These are phyloP conservation scores for Xylaria sp. DNA, from an alignment of 2,329 filamentous ascomycete genomes.

Conservation along the genomic window DNA sequence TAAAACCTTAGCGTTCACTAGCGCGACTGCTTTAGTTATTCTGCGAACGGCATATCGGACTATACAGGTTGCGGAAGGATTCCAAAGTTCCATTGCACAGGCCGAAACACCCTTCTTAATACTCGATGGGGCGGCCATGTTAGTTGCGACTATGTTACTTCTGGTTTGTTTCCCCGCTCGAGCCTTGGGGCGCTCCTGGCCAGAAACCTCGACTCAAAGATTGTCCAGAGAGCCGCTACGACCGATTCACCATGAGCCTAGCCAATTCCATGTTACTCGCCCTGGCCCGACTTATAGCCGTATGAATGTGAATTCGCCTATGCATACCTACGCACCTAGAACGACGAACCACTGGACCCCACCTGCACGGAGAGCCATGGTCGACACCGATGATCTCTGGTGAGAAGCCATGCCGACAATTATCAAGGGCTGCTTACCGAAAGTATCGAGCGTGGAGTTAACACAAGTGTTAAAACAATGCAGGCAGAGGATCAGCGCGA, in stretches of 20 bases:
- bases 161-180: constrained; percentile 45
- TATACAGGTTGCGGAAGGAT: constrained; percentile 42
- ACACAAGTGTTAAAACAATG: not conserved
- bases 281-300: constrained; percentile 37
- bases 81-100: constrained; percentile 41
- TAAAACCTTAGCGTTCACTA: constrained; percentile 36
- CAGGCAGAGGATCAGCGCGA: not conserved
- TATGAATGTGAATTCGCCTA: constrained; percentile 35
- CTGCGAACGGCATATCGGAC: constrained; percentile 46
- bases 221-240: constrained; percentile 36
- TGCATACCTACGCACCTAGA: constrained; percentile 30
- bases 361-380: constrained; percentile 40
- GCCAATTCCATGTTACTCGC: constrained; percentile 36
- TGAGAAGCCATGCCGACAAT: constrained; percentile 31
- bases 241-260: constrained; percentile 34
- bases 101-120: constrained; percentile 44
- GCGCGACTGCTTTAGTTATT: constrained; percentile 39
- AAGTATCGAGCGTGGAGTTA: not conserved
- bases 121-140: constrained; percentile 45
- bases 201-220: constrained; percentile 29
- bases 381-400: constrained; percentile 48
- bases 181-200: constrained; percentile 39
- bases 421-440: not conserved
- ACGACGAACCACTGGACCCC: constrained; percentile 26
- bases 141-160: constrained; percentile 40